Conservation (phyloP, 192 early-diverging fungal genomes). For the Jimgerdemannia flammicorona region DNA sequence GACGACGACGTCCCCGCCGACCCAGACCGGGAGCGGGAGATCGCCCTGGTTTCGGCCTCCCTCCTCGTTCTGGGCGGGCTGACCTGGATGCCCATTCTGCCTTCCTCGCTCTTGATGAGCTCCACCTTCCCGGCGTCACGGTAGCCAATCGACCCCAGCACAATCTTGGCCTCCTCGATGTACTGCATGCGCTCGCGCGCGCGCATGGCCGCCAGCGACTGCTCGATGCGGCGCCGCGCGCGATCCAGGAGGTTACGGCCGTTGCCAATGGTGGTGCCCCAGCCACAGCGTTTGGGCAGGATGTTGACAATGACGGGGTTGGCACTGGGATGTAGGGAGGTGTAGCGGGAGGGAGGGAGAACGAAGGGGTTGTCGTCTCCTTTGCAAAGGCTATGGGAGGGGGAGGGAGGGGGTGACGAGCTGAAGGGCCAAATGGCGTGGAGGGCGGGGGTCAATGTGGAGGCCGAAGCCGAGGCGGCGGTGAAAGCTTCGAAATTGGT, state of each 20-base stretch:
- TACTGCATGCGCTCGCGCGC: constrained; percentile 18
- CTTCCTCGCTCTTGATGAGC: background rate
- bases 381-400: background rate
- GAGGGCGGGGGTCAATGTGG: background rate
- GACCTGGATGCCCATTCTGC: background rate
- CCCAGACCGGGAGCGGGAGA: too few relatives aligned
- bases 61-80: background rate
- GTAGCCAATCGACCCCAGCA: constrained; percentile 4
- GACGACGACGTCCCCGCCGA: too few relatives aligned
- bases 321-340: background rate
- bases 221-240: background rate
- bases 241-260: constrained; percentile 9
- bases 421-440: constrained; percentile 4
- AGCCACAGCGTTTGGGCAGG: background rate
- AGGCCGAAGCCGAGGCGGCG: background rate
- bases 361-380: background rate
- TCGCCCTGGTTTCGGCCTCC: too few relatives aligned
- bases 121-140: background rate
- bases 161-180: constrained; percentile 13
- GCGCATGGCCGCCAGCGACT: constrained; percentile 8
- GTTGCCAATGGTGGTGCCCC: constrained; percentile 12
- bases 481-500: background rate
- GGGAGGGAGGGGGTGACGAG: background rate
- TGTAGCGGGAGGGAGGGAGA: background rate
- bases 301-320: background rate